Evolutionary conservation across 2,329 filamentous ascomycete genomes (phyloP), one percentile per base, ranked within the genome.

Genomic region (Cordyceps javanica): DNA sequence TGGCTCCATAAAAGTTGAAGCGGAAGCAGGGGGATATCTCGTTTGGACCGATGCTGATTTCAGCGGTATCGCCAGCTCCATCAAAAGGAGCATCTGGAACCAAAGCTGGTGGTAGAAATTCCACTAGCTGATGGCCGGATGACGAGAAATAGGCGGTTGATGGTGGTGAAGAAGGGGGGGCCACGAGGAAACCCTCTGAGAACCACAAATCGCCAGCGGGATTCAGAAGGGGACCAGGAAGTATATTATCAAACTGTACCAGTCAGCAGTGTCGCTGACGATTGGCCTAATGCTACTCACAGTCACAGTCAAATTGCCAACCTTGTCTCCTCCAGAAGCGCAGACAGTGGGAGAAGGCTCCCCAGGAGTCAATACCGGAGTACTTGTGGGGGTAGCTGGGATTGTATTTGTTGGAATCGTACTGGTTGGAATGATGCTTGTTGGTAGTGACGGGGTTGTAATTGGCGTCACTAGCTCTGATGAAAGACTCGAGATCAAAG

Each of bases 201-300:
- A 75, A 75, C 73, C 73, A 75, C 28, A 75, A 66, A 48, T 72
- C 70, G 7, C 70, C 66, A 19, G 68, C 65, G 1, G 73, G 73
- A 23, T 75, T 75, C 63, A 73, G 72, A 2, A 75, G 64, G 10
- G 72, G 72, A 0, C 73, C 73, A 8, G 67, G 59, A n/a, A 65
- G 66, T 5, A 68, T 58, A 16, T 66, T 63, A 55, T 75, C 73
- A 58, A 75, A 75, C 73, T 75, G 51, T 21, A 38, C 1, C 11
- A 14, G 19, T 59, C 67, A 32, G 26, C 6, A 51, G 9, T 50
- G 10, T 11, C 8, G 3, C 8, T 3, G 13, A n/a, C 16, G 7
- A 16, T 23, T n/a, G 32, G 6, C 1, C 14, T 7, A 26, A 11
- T 9, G 19, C 25, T 9, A 66, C 73, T 68, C 63, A 75, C 73